Evolutionary conservation across 768 basidiomycete species (phyloP).

Genomic region (Collybiopsis confluens): DNA sequence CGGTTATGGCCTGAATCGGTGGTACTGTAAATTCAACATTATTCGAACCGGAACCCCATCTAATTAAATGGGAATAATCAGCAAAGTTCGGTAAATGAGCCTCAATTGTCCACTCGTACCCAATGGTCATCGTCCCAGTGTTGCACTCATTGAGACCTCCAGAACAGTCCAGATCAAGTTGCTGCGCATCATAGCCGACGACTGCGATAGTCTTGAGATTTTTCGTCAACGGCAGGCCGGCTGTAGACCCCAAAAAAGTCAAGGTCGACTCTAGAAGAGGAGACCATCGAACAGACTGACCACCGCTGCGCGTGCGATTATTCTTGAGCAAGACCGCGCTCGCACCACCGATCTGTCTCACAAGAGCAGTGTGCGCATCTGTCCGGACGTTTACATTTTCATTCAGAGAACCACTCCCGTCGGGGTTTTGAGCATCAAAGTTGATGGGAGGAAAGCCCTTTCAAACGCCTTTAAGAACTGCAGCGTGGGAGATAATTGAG

Average conservation of each 20-base stretch:
- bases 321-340: slow-evolving; percentile 73
- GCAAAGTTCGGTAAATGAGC: slow-evolving; percentile 5
- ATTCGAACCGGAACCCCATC: slow-evolving; percentile 51
- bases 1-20: slow-evolving; percentile 42
- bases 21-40: slow-evolving; percentile 40
- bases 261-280: background rate
- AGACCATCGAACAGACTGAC: slow-evolving; percentile 10
- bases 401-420: slow-evolving; percentile 42
- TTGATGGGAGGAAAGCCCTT: slow-evolving; percentile 36
- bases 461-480: background rate
- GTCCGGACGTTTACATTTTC: slow-evolving; percentile 39
- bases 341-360: slow-evolving; percentile 58
- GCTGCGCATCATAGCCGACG: slow-evolving; percentile 54
- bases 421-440: slow-evolving; percentile 41
- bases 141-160: slow-evolving; percentile 52
- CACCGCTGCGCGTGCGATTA: slow-evolving; percentile 33
- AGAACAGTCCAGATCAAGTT: slow-evolving; percentile 41
- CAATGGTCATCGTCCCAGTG: slow-evolving; percentile 58
- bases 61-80: slow-evolving; percentile 13
- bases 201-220: slow-evolving; percentile 55
- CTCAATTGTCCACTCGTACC: slow-evolving; percentile 37
- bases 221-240: slow-evolving; percentile 40
- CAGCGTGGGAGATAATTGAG: background rate
- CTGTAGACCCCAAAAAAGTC: slow-evolving; percentile 8
- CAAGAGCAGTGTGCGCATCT: slow-evolving; percentile 43